Evolutionary conservation across 371 early-diverging fungal genomes (phyloP).

Genomic region (Sporodiniella umbellata): DNA sequence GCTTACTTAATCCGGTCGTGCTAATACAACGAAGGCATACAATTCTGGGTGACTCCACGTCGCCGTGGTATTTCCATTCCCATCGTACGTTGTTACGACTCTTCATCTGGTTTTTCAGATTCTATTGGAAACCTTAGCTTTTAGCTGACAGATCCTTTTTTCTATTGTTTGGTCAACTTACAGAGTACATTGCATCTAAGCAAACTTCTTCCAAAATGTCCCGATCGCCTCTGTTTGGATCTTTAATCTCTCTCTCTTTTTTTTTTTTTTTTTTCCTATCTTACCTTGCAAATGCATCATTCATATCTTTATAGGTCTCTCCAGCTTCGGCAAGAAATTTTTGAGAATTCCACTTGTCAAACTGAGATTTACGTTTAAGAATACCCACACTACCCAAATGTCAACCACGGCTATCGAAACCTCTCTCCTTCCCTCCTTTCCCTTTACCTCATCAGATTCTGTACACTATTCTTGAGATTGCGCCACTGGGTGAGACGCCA

Average conservation of each 20-base stretch:
- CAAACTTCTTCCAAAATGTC: conserved; percentile 57
- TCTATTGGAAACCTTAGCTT: conserved; percentile 23
- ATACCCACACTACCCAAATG: conserved; percentile 41
- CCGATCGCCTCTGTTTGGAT: conserved; percentile 54
- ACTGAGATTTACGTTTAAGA: conserved; percentile 48
- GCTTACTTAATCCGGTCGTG: conserved; percentile 40
- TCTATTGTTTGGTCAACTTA: conserved; percentile 15
- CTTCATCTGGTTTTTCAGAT: conserved; percentile 66
- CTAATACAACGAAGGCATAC: conserved; percentile 61
- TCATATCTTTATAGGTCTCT: conserved; percentile 67
- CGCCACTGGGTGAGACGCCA: conserved; percentile 53
- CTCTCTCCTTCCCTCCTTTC: background rate
- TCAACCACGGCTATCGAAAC: background rate
- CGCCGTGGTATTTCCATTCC: conserved; percentile 65
- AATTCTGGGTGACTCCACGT: conserved; percentile 57
- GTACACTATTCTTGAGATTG: conserved; percentile 45
- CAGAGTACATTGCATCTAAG: conserved; percentile 60
- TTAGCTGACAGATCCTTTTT: background rate
- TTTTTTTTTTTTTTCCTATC: background rate
- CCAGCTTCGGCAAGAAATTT: conserved; percentile 57
- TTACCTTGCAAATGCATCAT: conserved; percentile 67
- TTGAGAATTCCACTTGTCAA: conserved; percentile 49
- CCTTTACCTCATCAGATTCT: conserved; percentile 47
- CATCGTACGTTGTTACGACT: conserved; percentile 53
- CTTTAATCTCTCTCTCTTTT: background rate